These are phyloP conservation scores for Echinochloa phyllopogon DNA, from an alignment of 176 grass and related monocot genomes.

Conservation along the genomic window DNA sequence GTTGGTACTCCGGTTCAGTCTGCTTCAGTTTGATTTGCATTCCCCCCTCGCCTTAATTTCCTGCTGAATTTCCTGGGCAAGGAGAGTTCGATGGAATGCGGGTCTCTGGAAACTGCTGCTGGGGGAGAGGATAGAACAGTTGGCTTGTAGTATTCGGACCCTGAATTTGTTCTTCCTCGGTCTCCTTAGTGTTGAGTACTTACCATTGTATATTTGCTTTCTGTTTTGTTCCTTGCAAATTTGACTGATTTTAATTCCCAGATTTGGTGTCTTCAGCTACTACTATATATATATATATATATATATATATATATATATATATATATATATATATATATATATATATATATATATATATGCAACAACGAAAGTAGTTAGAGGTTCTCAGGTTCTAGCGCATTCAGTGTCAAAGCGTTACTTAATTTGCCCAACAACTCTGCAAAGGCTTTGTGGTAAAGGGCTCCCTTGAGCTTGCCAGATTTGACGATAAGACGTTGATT, in stretches of 20 bases:
- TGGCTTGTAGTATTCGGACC: neutral
- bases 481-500: slow-evolving; percentile 7
- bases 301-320: too few relatives aligned
- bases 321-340: too few relatives aligned
- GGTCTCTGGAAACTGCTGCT: too few relatives aligned
- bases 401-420: neutral
- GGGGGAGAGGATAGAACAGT: neutral
- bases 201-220: neutral
- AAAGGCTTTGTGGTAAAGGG: neutral
- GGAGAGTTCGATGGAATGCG: neutral
- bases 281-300: neutral
- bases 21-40: neutral
- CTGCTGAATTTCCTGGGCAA: neutral
- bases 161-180: neutral
- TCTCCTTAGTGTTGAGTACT: neutral
- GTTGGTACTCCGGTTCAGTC: neutral
- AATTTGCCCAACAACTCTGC: slow-evolving; percentile 18
- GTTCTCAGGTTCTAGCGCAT: neutral
- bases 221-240: neutral
- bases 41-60: too few relatives aligned
- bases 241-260: neutral
- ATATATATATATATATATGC: too few relatives aligned
- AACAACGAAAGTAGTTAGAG: slow-evolving; percentile 23
- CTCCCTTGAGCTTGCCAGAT: slow-evolving; percentile 26
- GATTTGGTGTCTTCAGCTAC: neutral